Evolutionary conservation across 1,284 basidiomycete species (phyloP).

Genomic region (Mycena sp.): DNA sequence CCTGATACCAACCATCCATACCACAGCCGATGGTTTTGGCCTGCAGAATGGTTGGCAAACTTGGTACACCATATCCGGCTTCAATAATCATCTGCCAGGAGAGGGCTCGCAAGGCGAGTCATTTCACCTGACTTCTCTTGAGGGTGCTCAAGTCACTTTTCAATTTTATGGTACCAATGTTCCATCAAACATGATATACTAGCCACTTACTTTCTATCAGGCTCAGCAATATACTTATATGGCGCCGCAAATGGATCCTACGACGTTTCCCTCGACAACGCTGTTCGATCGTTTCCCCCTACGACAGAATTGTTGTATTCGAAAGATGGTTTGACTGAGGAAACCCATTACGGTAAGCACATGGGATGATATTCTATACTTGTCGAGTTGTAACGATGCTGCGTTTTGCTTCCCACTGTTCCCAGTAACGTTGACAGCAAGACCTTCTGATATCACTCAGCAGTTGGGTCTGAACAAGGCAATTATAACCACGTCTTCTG

Average conservation of each 20-base stretch:
- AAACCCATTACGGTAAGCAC: constrained; percentile 7
- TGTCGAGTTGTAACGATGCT: too few species aligned
- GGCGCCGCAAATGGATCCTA: constrained; percentile 15
- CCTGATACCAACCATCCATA: too few species aligned
- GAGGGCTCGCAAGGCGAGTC: constrained; percentile 3
- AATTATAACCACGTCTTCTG: neutral
- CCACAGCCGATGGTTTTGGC: constrained; percentile 21
- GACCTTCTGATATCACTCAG: neutral
- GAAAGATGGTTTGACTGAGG: neutral
- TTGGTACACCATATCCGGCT: constrained; percentile 12
- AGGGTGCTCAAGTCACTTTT: constrained; percentile 8
- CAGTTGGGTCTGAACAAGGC: neutral
- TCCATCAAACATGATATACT: neutral
- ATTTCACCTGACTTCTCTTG: constrained; percentile 12
- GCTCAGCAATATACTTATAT: constrained; percentile 9
- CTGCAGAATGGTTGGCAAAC: constrained; percentile 17
- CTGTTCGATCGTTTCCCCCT: neutral
- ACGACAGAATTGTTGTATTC: constrained; percentile 8
- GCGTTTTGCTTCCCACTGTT: neutral
- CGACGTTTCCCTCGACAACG: constrained; percentile 3
- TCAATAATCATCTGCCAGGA: constrained; percentile 13
- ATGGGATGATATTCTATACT: too few species aligned
- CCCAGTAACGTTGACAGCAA: constrained; percentile 16
- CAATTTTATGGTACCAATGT: constrained; percentile 15
- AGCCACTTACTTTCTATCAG: neutral